Evolutionary conservation across 148 eudicot species (phyloP).

Genomic region (Heliosperma pusillum): DNA sequence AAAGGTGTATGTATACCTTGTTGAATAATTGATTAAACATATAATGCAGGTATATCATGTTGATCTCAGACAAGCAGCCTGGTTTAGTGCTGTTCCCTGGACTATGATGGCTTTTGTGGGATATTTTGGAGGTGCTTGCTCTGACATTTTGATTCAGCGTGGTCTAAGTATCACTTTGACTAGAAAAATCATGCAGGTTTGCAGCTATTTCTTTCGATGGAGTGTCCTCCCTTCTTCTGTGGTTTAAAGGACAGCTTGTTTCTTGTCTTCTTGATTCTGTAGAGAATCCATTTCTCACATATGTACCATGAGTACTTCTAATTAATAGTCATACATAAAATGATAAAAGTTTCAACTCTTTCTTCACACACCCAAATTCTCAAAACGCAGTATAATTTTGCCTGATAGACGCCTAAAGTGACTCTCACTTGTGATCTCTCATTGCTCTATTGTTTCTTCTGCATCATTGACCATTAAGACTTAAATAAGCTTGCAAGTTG

Average conservation of each 20-base stretch:
- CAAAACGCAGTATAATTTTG: neutral
- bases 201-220: neutral
- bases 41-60: slow-evolving; percentile 68
- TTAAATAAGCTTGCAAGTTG: neutral
- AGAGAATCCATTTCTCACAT: neutral
- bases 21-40: neutral
- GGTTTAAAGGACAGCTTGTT: neutral
- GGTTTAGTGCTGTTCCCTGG: slow-evolving; percentile 99
- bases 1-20: neutral
- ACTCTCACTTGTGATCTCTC: neutral
- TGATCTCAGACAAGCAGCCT: slow-evolving; percentile 91
- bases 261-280: neutral
- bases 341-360: neutral
- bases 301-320: neutral
- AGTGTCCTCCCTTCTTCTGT: neutral
- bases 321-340: neutral
- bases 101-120: slow-evolving; percentile 86
- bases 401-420: neutral
- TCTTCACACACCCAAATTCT: no score
- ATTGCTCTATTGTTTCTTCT: neutral
- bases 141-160: slow-evolving; percentile 67
- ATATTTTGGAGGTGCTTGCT: slow-evolving; percentile 80
- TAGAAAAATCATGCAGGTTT: slow-evolving; percentile 90
- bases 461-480: neutral
- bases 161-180: slow-evolving; percentile 74